Conservation (phyloP, 2,329 filamentous ascomycete species). For the Ampelomyces quisqualis region DNA sequence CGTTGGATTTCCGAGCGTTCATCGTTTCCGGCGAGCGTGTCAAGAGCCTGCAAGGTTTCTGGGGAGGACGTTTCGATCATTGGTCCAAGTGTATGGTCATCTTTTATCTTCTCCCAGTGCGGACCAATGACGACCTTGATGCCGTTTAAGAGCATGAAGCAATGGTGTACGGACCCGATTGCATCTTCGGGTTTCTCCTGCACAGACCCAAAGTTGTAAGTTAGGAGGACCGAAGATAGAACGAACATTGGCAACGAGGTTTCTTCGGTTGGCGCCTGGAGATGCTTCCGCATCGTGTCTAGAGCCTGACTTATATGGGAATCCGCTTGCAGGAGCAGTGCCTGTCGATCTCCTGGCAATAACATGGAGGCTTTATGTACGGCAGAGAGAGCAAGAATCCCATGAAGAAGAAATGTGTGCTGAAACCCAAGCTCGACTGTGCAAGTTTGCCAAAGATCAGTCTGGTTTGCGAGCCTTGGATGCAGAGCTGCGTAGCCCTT, state of each 20-base stretch:
- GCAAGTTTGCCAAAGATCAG: slow-evolving; percentile 20
- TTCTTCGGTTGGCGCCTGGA: slow-evolving; percentile 23
- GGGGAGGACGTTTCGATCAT: slow-evolving; percentile 15
- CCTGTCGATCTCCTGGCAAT: slow-evolving; percentile 20
- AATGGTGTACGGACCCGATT: slow-evolving; percentile 30
- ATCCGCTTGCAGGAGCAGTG: slow-evolving; percentile 30
- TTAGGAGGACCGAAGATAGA: slow-evolving; percentile 29
- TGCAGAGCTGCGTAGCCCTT: slow-evolving; percentile 24
- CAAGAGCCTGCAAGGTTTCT: slow-evolving; percentile 12
- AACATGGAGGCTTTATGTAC: slow-evolving; percentile 28
- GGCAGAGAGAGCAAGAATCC: slow-evolving; percentile 33
- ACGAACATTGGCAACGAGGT: slow-evolving; percentile 34
- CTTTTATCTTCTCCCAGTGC: slow-evolving; percentile 23
- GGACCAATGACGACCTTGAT: slow-evolving; percentile 29
- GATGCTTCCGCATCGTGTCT: slow-evolving; percentile 23
- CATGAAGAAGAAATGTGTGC: slow-evolving; percentile 33
- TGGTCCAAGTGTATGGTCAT: slow-evolving; percentile 17
- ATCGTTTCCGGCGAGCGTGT: slow-evolving; percentile 15
- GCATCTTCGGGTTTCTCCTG: slow-evolving; percentile 32
- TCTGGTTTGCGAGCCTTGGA: slow-evolving; percentile 12
- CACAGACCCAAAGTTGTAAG: slow-evolving; percentile 34
- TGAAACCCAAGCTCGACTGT: slow-evolving; percentile 29
- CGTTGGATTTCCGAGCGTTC: slow-evolving; percentile 22
- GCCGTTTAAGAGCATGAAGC: slow-evolving; percentile 32
- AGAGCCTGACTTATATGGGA: slow-evolving; percentile 31